Base-by-base conservation (phyloP, 1,139 yeast species). In the Citeromyces siamensis region DNA sequence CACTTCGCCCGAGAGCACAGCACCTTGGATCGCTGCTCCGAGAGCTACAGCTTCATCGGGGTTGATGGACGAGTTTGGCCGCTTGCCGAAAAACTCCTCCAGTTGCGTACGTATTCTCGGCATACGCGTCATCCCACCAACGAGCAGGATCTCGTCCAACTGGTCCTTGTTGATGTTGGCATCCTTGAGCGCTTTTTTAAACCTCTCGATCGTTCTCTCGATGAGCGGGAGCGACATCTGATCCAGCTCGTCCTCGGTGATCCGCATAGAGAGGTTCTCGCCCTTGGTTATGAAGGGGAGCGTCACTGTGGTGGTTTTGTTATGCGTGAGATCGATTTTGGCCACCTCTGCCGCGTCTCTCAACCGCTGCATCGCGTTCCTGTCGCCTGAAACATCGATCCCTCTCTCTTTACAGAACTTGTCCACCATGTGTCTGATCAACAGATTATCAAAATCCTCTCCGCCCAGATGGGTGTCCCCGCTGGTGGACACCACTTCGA, bases 111-210 rank as follows among this genome's bases (percentile, higher is more conserved):
- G 60, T 32, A 81, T 71, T 50, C 71, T 74, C 19, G 93, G 93
- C 93, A 81, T 81, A 51, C 90, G 60, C 1, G 93, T 80, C 93
- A 81, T 81, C 32, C 93, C 93, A 21, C 93, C 93, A 19, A 81
- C 93, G 35, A 81, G 54, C 33, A 81, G 68, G 10, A 81, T 71
- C 47, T 80, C 85, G 53, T 80, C 84, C 28, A 81, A 66, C 41
- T 80, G 86, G 19, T 62, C 61, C 4, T 68, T 59, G 33, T 66
- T 71, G 42, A 81, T 56, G 28, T 75, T 82, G 0, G 90, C 84
- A 56, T 81, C 93, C 42, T 71, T 66, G 31, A 81, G 54, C 32
- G 88, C 84, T 48, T 67, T 71, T 45, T 70, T 72, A 5, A 80
- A 78, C 0, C 86, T 85, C 12, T 63, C 71, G 3, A 78, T 62